These are phyloP conservation scores for Omphalea diandra DNA, from an alignment of 441 rosid species.

Conservation along the genomic window DNA sequence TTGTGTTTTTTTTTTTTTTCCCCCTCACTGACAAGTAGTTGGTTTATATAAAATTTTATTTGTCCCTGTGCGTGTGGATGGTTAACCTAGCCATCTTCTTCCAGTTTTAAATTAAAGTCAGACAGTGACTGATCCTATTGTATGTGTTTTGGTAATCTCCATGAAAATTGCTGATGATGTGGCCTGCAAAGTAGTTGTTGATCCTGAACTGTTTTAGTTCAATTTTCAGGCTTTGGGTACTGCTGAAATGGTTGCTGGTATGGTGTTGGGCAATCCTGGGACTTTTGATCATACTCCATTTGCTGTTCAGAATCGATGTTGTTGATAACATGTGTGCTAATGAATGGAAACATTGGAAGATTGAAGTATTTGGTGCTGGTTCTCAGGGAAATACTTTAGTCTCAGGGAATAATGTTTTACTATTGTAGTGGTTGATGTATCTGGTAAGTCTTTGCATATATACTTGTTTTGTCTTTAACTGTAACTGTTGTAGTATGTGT, in stretches of 20 bases:
- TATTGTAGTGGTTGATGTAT: neutral
- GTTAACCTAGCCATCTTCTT: neutral
- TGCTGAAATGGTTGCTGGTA: slow-evolving; percentile 81
- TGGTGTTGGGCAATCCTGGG: slow-evolving; percentile 60
- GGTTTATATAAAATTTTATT: neutral
- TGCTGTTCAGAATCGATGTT: slow-evolving; percentile 49
- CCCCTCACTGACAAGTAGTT: neutral
- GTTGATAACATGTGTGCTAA: slow-evolving; percentile 15
- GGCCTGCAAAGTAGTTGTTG: neutral
- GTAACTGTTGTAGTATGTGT: neutral
- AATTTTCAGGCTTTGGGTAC: slow-evolving; percentile 80
- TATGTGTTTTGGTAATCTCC: neutral
- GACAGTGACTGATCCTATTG: neutral
- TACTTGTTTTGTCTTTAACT: neutral
- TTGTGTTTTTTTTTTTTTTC: neutral
- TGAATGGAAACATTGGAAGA: slow-evolving; percentile 4
- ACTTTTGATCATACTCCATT: slow-evolving; percentile 52
- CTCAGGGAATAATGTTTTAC: neutral
- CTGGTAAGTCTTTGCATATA: neutral
- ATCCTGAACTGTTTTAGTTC: slow-evolving; percentile 21
- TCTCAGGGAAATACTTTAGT: slow-evolving; percentile 15
- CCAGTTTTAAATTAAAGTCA: slow-evolving; percentile 3
- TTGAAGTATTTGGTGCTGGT: neutral
- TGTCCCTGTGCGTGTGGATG: neutral
- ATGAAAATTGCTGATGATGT: neutral